phyloP scores from a whole-genome alignment of 768 basidiomycete genomes.

The Amanita pallidorosea region DNA sequence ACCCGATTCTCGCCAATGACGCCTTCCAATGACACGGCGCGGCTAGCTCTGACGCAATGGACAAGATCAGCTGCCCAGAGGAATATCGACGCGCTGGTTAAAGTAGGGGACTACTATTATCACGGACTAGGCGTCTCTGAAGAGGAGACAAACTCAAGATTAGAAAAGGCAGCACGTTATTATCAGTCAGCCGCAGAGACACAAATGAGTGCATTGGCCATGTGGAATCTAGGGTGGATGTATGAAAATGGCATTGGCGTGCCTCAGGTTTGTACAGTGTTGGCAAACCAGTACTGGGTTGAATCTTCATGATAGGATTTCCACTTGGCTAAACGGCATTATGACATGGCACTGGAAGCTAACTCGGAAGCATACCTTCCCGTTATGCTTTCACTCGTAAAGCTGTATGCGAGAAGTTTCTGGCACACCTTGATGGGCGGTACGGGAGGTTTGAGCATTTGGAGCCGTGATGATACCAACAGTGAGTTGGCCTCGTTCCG shows the following conservation, averaged over 20 bases:
- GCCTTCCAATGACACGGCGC: conserved; percentile 77
- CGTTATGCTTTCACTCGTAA: conserved; percentile 69
- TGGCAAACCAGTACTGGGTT: neutral
- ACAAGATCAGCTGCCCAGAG: conserved; percentile 87
- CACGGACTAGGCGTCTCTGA: conserved; percentile 75
- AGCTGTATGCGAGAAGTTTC: conserved; percentile 72
- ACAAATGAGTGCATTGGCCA: conserved; percentile 84
- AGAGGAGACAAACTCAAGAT: conserved; percentile 43
- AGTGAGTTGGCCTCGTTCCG: conserved; percentile 9
- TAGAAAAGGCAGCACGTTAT: conserved; percentile 87
- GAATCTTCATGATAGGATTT: conserved; percentile 53
- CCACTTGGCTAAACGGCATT: conserved; percentile 92
- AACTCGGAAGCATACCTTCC: conserved; percentile 87
- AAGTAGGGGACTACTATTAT: conserved; percentile 97
- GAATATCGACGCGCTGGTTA: conserved; percentile 94
- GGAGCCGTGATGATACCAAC: conserved; percentile 48
- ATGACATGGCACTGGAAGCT: conserved; percentile 82
- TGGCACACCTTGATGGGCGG: conserved; percentile 77
- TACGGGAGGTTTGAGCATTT: conserved; percentile 54
- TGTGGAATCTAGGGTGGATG: conserved; percentile 99
- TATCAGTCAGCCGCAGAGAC: conserved; percentile 94
- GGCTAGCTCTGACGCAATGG: conserved; percentile 86
- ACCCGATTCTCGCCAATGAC: conserved; percentile 59
- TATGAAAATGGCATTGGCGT: conserved; percentile 95
- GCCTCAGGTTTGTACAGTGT: conserved; percentile 44